These are phyloP conservation scores for Salix viminalis DNA, from an alignment of 345 rosid species.

Conservation along the genomic window DNA sequence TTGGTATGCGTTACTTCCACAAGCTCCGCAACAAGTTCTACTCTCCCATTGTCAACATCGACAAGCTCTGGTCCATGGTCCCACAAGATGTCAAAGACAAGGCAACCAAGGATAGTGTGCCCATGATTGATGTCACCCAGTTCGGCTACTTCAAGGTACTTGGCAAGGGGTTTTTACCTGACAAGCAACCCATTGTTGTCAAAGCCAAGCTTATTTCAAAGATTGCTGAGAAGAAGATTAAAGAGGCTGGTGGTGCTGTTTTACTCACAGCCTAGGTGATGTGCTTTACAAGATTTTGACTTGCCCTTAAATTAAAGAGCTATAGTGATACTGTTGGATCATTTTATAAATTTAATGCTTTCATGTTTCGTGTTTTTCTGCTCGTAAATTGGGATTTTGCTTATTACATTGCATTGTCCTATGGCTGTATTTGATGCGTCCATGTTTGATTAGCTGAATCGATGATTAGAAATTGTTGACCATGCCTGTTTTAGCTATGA, in stretches of 20 bases:
- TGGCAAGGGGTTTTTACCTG: conserved; percentile 24
- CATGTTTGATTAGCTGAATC: background rate
- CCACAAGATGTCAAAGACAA: conserved; percentile 25
- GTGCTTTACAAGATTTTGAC: background rate
- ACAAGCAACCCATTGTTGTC: conserved; percentile 24
- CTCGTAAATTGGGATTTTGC: background rate
- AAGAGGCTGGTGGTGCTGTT: conserved; percentile 31
- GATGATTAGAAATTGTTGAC: background rate
- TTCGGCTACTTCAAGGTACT: conserved; percentile 27
- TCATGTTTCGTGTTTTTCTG: background rate
- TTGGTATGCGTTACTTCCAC: conserved; percentile 31
- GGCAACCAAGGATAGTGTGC: conserved; percentile 14
- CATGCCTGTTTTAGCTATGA: background rate
- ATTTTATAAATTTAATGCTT: background rate
- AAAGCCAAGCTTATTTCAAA: conserved; percentile 28
- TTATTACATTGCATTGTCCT: background rate
- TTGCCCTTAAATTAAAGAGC: background rate
- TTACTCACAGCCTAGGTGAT: conserved; percentile 22
- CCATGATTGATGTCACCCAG: conserved; percentile 26
- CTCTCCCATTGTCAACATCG: conserved; percentile 28
- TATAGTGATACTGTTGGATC: background rate
- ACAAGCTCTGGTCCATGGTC: conserved; percentile 32
- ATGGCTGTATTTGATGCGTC: background rate
- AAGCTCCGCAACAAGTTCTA: conserved; percentile 25
- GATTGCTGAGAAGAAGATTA: conserved; percentile 32